Base-by-base conservation (phyloP, 805 yeast genomes). In the Candida nonsorbophila region DNA sequence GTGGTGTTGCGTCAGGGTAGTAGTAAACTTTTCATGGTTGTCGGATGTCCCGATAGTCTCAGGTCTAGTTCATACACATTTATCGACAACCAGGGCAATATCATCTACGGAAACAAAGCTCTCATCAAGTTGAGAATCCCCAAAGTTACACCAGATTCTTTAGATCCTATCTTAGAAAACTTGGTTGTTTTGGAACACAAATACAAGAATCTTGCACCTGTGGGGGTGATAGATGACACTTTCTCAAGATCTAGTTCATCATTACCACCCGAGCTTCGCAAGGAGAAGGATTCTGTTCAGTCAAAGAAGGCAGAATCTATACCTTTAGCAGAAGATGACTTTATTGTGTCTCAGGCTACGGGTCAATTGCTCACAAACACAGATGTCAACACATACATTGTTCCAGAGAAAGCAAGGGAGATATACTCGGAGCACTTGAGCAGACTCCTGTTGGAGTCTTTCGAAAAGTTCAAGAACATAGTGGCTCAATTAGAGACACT, bases 21-120 rank as follows among this genome's bases (percentile, higher is more conserved):
- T 21, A 55, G 68, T 4, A 68, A 66, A 28, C 53, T 79, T 12
- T 69, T 72, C 16, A 69, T 79, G 28, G 67, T 82, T 19, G 76
- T 69, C 1, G 70, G 64, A 15, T 51, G 72, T 15, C 88, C 88
- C 0, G 40, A 46, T 4, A 47, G 57, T 4, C 47, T 70, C 2
- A 57, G 58, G 11, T 79, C 77, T 25, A 72, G 74, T 15, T 54
- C 77, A 18, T 80, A 73, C 41, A 72, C 84, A 0, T 66, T 77
- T 35, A 58, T 77, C 28, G 69, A 71, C 30, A 62, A 66, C 17
- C 68, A 68, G 33, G 92, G 92, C 7, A 74, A 68, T 25, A 51
- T 82, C 10, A 42, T 57, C 2, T 79, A 69, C 53, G 62, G 63
- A 1, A 57, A 70, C 8, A 69, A 65, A 32, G 49, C 58, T 12